Evolutionary conservation across 345 rosid species (phyloP).

Genomic region (Pelargonium nanum): DNA sequence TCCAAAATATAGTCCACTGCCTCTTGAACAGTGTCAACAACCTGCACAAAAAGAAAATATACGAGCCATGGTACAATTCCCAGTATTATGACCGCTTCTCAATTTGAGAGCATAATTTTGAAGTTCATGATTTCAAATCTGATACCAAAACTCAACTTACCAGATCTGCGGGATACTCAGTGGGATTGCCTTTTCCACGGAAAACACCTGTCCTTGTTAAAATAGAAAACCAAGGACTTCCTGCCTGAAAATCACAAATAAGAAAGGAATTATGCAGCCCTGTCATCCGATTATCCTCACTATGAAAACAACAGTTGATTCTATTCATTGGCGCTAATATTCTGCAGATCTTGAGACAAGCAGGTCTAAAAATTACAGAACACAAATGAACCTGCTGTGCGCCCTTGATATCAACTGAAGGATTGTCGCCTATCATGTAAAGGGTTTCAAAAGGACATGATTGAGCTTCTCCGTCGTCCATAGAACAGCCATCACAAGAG

Average conservation of each 20-base stretch:
- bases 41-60: slow-evolving; percentile 25
- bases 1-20: slow-evolving; percentile 64
- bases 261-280: background rate
- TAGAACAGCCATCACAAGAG: slow-evolving; percentile 1
- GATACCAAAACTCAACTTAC: slow-evolving; percentile 16
- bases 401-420: slow-evolving; percentile 70
- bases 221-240: slow-evolving; percentile 78
- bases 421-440: slow-evolving; percentile 85
- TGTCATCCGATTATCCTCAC: too few species aligned
- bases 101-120: background rate
- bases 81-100: background rate
- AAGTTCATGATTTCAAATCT: background rate
- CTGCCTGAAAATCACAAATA: slow-evolving; percentile 35
- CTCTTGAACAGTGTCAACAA: slow-evolving; percentile 64
- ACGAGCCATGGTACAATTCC: background rate
- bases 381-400: slow-evolving; percentile 49
- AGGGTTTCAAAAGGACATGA: slow-evolving; percentile 41
- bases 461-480: slow-evolving; percentile 11
- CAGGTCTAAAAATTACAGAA: background rate
- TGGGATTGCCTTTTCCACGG: slow-evolving; percentile 50
- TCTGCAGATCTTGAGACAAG: background rate
- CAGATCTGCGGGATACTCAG: slow-evolving; percentile 57
- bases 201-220: slow-evolving; percentile 85
- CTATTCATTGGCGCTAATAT: background rate
- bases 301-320: background rate